A percentile compares a stretch with the other conserved stretches of the same genome.
Conservation (phyloP, 495 filamentous ascomycete species). For the Lasiosphaeria miniovina region DNA sequence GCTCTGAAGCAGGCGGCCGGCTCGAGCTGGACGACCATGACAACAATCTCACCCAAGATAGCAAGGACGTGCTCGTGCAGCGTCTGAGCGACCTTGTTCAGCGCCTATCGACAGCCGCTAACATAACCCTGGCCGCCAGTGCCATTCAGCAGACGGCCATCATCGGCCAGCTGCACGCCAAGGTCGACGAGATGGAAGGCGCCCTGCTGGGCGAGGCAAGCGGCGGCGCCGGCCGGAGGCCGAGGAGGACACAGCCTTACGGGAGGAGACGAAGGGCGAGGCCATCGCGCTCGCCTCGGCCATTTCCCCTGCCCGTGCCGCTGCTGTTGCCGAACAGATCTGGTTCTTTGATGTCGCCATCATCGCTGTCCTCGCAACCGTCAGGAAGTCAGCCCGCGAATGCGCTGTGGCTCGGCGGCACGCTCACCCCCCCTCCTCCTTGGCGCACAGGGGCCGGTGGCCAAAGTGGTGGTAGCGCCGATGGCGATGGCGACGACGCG, state of each 20-base stretch:
- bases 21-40: neutral
- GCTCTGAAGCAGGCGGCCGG: neutral
- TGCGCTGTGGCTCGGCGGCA: neutral
- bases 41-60: constrained; percentile 35
- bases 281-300: neutral
- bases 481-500: neutral
- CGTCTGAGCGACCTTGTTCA: constrained; percentile 46
- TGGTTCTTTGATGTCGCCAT: neutral
- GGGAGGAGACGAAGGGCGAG: neutral
- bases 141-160: constrained; percentile 24
- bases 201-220: constrained; percentile 19
- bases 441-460: neutral
- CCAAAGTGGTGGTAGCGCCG: too few relatives aligned
- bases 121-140: constrained; percentile 3
- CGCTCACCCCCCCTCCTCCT: neutral
- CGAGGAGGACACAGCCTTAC: neutral
- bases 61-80: constrained; percentile 48
- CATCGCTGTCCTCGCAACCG: neutral
- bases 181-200: constrained; percentile 47
- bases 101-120: constrained; percentile 27
- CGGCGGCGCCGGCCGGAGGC: neutral
- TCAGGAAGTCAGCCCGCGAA: neutral
- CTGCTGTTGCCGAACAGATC: neutral
- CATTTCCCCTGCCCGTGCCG: neutral
- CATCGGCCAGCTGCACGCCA: constrained; percentile 36